A percentile compares a stretch with the other conserved stretches of the same genome.
phyloP scores from a whole-genome alignment of 2,329 filamentous ascomycete genomes.

The Geosmithia putterillii region DNA sequence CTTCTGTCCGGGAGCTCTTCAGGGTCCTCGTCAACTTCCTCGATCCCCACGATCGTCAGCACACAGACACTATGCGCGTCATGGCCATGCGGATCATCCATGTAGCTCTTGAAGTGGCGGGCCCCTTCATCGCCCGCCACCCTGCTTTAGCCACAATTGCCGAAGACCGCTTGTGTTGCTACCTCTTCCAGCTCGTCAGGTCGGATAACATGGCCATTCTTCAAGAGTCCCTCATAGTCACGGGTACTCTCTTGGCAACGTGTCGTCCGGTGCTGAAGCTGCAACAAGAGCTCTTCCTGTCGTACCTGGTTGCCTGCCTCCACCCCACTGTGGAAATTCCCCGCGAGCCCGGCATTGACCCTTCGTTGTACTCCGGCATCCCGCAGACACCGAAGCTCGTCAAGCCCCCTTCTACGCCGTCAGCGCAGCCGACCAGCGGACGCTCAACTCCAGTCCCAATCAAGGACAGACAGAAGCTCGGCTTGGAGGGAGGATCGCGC shows the following conservation, averaged over 20 bases:
- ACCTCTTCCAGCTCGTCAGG: constrained; percentile 89
- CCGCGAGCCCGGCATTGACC: constrained; percentile 78
- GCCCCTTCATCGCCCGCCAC: constrained; percentile 87
- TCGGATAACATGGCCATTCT: constrained; percentile 95
- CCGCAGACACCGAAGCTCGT: constrained; percentile 82
- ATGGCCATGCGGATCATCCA: constrained; percentile 97
- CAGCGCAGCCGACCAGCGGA: constrained; percentile 55
- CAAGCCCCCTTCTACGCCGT: constrained; percentile 54
- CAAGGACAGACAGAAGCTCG: constrained; percentile 83
- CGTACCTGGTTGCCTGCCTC: constrained; percentile 86
- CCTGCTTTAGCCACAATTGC: constrained; percentile 78
- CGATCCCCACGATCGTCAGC: constrained; percentile 83
- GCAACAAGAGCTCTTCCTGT: constrained; percentile 91
- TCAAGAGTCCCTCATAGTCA: constrained; percentile 84
- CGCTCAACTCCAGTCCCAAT: constrained; percentile 82
- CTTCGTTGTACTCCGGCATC: constrained; percentile 82
- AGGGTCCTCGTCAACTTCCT: constrained; percentile 86
- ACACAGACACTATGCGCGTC: constrained; percentile 89
- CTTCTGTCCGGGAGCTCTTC: constrained; percentile 89
- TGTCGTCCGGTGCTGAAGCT: constrained; percentile 85
- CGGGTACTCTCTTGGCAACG: constrained; percentile 80
- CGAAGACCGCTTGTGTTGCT: constrained; percentile 84
- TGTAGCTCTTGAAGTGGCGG: constrained; percentile 90
- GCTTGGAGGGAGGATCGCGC: constrained; percentile 79
- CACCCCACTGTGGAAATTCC: constrained; percentile 94